phyloP scores from a whole-genome alignment of 257 asterid genomes.

The Solanum sejunctum region DNA sequence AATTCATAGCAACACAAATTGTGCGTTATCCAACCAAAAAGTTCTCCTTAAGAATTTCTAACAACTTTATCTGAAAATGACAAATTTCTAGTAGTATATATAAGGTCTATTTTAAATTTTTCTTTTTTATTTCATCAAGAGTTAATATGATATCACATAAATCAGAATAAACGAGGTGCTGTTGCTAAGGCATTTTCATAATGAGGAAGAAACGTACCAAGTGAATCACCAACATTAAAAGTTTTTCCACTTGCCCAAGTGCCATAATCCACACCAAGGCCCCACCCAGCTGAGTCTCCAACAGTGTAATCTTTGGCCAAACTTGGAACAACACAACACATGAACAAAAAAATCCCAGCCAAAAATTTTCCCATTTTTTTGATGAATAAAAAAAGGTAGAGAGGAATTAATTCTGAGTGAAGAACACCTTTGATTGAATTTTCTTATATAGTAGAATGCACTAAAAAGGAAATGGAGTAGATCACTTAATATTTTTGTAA shows the following conservation, averaged over 20 bases:
- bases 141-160: neutral
- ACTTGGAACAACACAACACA: constrained; percentile 7
- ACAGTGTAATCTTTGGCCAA: constrained; percentile 45
- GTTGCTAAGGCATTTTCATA: neutral
- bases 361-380: constrained; percentile 25
- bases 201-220: constrained; percentile 25
- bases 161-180: neutral
- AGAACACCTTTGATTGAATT: neutral
- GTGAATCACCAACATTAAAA: constrained; percentile 56
- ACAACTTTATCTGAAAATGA: neutral
- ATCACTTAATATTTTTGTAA: constrained; percentile 17
- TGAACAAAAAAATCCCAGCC: constrained; percentile 6
- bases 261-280: constrained; percentile 39
- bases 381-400: neutral
- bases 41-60: neutral
- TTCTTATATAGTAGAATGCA: constrained; percentile 11
- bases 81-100: neutral
- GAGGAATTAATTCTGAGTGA: neutral
- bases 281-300: constrained; percentile 76
- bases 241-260: constrained; percentile 51
- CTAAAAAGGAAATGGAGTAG: constrained; percentile 28
- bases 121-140: neutral
- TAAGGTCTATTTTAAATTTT: neutral
- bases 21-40: neutral
- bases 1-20: neutral